Conservation (phyloP, 257 asterid species). For the Catharanthus roseus region DNA sequence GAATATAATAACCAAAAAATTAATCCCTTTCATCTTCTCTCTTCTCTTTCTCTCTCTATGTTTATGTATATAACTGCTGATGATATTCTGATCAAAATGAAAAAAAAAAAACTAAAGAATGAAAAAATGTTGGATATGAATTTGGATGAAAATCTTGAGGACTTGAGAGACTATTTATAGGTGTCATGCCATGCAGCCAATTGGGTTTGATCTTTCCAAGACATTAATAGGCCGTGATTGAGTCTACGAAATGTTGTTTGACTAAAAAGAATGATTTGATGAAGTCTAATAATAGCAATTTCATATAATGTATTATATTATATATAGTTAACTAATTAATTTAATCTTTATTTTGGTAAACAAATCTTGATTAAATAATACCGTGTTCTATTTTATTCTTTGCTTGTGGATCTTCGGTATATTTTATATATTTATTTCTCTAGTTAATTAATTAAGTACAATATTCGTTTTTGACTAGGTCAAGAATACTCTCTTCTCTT, state of each 20-base stretch:
- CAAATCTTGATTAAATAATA: too few species aligned
- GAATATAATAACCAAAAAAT: background rate
- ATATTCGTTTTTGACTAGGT: background rate
- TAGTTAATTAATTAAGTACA: background rate
- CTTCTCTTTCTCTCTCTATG: too few species aligned
- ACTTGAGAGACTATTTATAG: background rate
- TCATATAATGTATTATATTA: too few species aligned
- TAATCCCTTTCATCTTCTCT: background rate
- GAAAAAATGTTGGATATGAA: background rate
- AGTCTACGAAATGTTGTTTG: background rate
- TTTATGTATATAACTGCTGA: too few species aligned
- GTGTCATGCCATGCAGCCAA: background rate
- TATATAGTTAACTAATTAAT: too few species aligned
- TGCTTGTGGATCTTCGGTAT: too few species aligned
- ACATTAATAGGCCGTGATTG: background rate
- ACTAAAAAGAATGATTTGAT: background rate
- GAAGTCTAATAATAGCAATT: background rate
- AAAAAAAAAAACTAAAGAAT: background rate
- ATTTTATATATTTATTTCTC: too few species aligned
- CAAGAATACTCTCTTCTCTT: too few species aligned
- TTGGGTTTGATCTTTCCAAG: background rate
- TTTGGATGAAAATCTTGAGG: background rate
- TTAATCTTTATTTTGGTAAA: too few species aligned
- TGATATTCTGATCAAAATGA: background rate
- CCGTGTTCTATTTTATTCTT: background rate